phyloP scores from a whole-genome alignment of 805 yeast species.

The Myxozyma melibiosi region DNA sequence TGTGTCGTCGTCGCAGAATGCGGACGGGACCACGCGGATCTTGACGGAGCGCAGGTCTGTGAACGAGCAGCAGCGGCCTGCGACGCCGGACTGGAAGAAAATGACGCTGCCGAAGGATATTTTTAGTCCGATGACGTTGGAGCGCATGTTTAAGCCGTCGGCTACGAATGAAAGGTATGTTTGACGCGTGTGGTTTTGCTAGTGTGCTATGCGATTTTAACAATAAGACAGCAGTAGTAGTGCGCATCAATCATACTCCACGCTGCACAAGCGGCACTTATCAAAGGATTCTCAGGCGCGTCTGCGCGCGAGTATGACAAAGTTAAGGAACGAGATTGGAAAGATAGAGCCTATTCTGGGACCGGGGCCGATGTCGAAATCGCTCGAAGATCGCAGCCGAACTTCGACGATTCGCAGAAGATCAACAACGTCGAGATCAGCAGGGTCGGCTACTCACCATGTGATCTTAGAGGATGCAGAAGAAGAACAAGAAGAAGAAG shows the following conservation, averaged over 20 bases:
- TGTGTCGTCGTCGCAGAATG: conserved; percentile 5
- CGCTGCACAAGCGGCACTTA: neutral
- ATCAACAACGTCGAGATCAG: too few species aligned
- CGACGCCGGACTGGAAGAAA: conserved; percentile 29
- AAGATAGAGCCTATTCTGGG: conserved; percentile 25
- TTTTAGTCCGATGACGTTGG: conserved; percentile 32
- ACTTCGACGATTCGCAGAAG: neutral
- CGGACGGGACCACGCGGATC: conserved; percentile 28
- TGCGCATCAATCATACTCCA: neutral
- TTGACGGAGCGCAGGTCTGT: neutral
- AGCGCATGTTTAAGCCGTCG: conserved; percentile 27
- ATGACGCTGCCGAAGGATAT: conserved; percentile 18
- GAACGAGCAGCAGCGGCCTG: neutral
- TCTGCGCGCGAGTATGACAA: conserved; percentile 10
- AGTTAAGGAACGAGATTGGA: conserved; percentile 19
- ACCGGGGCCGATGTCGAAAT: neutral
- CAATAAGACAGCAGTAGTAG: too few species aligned
- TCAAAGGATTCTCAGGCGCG: conserved; percentile 5
- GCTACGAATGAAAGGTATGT: conserved; percentile 10
- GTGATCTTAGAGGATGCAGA: neutral
- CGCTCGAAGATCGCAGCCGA: neutral
- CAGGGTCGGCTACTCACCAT: too few species aligned
- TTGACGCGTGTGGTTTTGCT: neutral
- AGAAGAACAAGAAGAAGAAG: neutral
- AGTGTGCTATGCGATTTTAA: too few species aligned